Conservation (phyloP, 495 filamentous ascomycete species). For the Durotheca rogersii region DNA sequence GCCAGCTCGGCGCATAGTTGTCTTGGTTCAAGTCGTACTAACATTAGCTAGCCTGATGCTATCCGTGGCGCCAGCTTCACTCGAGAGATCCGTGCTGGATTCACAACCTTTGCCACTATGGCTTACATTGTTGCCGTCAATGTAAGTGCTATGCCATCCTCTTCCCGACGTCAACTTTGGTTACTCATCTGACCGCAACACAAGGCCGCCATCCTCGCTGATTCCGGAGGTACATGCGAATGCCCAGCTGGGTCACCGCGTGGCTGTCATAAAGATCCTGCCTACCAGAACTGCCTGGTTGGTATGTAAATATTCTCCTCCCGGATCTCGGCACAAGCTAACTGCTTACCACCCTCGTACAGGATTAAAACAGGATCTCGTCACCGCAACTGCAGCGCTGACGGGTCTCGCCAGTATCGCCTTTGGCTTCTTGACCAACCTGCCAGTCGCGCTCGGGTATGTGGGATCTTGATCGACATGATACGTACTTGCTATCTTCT, state of each 20-base stretch:
- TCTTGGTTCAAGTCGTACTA: background rate
- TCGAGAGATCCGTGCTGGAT: constrained; percentile 74
- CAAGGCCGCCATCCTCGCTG: constrained; percentile 56
- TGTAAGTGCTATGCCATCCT: constrained; percentile 33
- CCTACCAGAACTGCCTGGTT: constrained; percentile 56
- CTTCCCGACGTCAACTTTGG: constrained; percentile 23
- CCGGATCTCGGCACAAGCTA: constrained; percentile 22
- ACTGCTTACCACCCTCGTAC: constrained; percentile 9
- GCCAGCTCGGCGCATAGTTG: background rate
- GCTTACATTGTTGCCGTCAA: constrained; percentile 72
- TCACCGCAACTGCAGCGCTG: constrained; percentile 76
- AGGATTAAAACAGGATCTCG: constrained; percentile 71
- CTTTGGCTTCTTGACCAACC: constrained; percentile 56
- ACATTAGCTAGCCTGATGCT: constrained; percentile 55
- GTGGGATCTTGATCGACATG: constrained; percentile 46
- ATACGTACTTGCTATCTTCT: constrained; percentile 8
- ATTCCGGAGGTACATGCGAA: constrained; percentile 68
- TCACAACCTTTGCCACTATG: constrained; percentile 86
- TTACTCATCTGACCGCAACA: constrained; percentile 38
- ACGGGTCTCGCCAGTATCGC: constrained; percentile 53
- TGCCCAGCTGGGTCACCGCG: constrained; percentile 54
- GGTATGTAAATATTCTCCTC: constrained; percentile 29
- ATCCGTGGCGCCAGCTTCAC: constrained; percentile 63
- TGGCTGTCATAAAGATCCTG: constrained; percentile 55
- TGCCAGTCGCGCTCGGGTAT: constrained; percentile 57